Conservation (phyloP, 2,329 filamentous ascomycete genomes). For the Penicillium sp. region DNA sequence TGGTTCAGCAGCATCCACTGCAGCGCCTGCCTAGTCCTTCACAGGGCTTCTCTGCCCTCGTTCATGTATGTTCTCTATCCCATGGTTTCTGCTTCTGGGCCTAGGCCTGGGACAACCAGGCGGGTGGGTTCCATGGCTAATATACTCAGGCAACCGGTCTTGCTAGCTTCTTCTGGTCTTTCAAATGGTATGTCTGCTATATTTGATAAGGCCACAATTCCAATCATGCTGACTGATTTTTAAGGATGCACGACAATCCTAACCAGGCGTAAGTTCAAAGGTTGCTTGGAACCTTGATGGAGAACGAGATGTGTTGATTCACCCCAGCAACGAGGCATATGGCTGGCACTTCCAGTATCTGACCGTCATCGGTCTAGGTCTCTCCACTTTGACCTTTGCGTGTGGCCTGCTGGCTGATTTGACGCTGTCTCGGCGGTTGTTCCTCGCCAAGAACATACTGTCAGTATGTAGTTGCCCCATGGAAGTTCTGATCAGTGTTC, state of each 20-base stretch:
- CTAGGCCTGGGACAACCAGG: not conserved
- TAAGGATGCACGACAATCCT: conserved; percentile 42
- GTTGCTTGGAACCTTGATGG: not conserved
- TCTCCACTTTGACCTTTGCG: conserved; percentile 54
- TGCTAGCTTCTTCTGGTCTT: conserved; percentile 43
- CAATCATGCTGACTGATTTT: conserved; percentile 7
- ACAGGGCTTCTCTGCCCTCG: conserved; percentile 38
- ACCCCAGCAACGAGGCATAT: conserved; percentile 52
- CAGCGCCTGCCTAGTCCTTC: conserved; percentile 44
- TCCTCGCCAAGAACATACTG: conserved; percentile 55
- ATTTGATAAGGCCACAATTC: not conserved
- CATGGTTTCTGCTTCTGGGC: not conserved
- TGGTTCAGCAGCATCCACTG: conserved; percentile 39
- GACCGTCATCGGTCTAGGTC: conserved; percentile 57
- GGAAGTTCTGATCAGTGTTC: conserved; percentile 55
- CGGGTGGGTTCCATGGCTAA: conserved; percentile 18
- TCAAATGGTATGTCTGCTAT: conserved; percentile 39
- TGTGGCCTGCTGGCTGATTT: conserved; percentile 54
- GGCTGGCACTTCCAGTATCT: conserved; percentile 64
- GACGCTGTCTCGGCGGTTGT: conserved; percentile 49
- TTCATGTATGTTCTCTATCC: conserved; percentile 37
- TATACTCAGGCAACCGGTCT: conserved; percentile 35
- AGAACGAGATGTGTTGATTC: not conserved
- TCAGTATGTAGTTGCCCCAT: conserved; percentile 56
- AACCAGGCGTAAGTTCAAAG: conserved; percentile 36